Base-by-base conservation (phyloP, 352 stramenopile genomes). In the Pythium plurisporium region DNA sequence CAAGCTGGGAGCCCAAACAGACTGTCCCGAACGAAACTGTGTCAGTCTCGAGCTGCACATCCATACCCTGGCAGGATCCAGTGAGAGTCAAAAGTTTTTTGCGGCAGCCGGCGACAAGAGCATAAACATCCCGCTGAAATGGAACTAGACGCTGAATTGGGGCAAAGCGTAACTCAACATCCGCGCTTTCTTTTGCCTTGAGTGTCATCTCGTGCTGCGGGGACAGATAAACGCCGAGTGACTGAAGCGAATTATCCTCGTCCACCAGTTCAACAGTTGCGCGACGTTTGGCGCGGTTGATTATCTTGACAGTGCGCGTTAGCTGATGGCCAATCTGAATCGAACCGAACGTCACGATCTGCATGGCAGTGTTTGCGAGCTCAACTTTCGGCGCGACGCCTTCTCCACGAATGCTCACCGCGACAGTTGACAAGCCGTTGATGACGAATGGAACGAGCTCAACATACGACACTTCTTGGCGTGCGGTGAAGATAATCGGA, bases 371-470 rank as follows among this genome's bases (percentile, higher is more conserved):
- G 67, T 97, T 95, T 9, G 86, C 81, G 8, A 98, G 77, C 61
- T 98, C 92, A 2, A 98, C 64, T 19, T 86, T 81, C 0, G 91
- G 78, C 15, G 74, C 52, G 7, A 95, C 72, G 15, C 89, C 89
- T 58, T 94, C 79, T 26, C 85, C 89, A 11, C 70, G 76, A 20
- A 96, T 61, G 26, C 58, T 86, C 4, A 96, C 61, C 27, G 73
- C 89, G 29, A 96, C 62, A 4, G 78, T 94, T 14, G 85, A 87
- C 5, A 78, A 85, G 17, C 88, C 82, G 48, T 98, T 98, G 22
- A 98, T 78, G 2, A 89, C 79, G 59, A 98, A 98, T 15, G 88
- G 86, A 14, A 98, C 65, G 14, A 83, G 51, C 42, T 97, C 96
- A 2, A 86, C 41, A 56, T 97, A 98, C 20, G 62, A 45, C 9